Evolutionary conservation across 2,329 filamentous ascomycete species (phyloP).

Genomic region (Aspergillus udagawae): DNA sequence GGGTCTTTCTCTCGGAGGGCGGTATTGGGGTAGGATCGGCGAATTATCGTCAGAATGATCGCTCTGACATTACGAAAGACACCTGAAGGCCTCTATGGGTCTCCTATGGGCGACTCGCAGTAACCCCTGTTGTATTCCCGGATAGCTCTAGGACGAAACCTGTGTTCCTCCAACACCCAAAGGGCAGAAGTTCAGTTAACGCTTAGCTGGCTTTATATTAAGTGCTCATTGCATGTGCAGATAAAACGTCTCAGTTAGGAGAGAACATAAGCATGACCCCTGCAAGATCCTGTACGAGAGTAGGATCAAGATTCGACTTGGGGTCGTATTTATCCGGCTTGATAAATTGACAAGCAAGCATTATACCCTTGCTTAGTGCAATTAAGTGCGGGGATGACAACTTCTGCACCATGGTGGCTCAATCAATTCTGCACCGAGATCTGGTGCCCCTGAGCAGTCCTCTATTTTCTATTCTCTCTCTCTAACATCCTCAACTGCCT

Average conservation of each 20-base stretch:
- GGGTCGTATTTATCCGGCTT: background rate
- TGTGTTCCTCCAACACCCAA: no score
- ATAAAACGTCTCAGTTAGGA: background rate
- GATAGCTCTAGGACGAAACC: no score
- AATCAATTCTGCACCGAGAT: background rate
- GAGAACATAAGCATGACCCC: background rate
- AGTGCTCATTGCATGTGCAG: background rate
- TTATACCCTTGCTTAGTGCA: background rate
- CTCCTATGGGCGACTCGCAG: no score
- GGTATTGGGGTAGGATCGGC: conserved; percentile 31
- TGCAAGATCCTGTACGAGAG: background rate
- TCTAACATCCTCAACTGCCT: background rate
- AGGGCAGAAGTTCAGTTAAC: no score
- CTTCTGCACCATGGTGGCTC: background rate
- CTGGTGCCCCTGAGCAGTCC: background rate
- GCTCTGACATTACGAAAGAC: no score
- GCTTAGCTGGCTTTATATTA: background rate
- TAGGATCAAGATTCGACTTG: no score
- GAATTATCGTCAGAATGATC: conserved; percentile 30
- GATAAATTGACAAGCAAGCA: background rate
- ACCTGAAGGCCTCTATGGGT: no score
- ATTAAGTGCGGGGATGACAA: background rate
- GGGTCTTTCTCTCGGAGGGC: conserved; percentile 20
- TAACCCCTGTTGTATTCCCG: no score
- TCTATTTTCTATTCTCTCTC: background rate